Conservation (phyloP, 2,329 filamentous ascomycete genomes). For the Dissoconium aciculare region DNA sequence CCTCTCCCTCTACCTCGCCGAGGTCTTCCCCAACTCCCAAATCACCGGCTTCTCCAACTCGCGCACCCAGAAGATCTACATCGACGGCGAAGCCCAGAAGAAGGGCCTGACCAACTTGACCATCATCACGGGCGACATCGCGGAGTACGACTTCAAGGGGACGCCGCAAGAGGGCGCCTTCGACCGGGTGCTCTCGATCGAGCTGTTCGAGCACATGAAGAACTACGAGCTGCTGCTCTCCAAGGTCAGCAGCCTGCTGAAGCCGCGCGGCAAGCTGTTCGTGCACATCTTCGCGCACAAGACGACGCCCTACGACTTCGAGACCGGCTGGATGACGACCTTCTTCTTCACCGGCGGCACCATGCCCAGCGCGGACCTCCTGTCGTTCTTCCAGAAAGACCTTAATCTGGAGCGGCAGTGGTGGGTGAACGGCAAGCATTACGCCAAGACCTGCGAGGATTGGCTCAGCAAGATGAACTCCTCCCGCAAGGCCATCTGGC, state of each 20-base stretch:
- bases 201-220: conserved; percentile 66
- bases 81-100: conserved; percentile 42
- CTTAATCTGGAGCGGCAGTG: conserved; percentile 47
- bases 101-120: conserved; percentile 46
- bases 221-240: conserved; percentile 54
- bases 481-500: conserved; percentile 48
- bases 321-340: conserved; percentile 58
- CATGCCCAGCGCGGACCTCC: conserved; percentile 52
- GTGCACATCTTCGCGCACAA: conserved; percentile 54
- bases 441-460: conserved; percentile 55
- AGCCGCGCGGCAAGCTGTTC: conserved; percentile 50
- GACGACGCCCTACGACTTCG: conserved; percentile 53
- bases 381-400: conserved; percentile 52
- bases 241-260: conserved; percentile 46
- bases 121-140: conserved; percentile 52
- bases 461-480: conserved; percentile 48
- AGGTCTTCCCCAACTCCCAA: conserved; percentile 44
- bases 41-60: conserved; percentile 58
- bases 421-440: conserved; percentile 57
- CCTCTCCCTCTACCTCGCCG: conserved; percentile 49
- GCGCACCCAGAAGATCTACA: conserved; percentile 51
- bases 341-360: conserved; percentile 61
- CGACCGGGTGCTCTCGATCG: conserved; percentile 53
- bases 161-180: conserved; percentile 29
- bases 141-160: conserved; percentile 48